These are phyloP conservation scores for Podaxis mareebaensis DNA, from an alignment of 768 basidiomycete species.

Conservation along the genomic window DNA sequence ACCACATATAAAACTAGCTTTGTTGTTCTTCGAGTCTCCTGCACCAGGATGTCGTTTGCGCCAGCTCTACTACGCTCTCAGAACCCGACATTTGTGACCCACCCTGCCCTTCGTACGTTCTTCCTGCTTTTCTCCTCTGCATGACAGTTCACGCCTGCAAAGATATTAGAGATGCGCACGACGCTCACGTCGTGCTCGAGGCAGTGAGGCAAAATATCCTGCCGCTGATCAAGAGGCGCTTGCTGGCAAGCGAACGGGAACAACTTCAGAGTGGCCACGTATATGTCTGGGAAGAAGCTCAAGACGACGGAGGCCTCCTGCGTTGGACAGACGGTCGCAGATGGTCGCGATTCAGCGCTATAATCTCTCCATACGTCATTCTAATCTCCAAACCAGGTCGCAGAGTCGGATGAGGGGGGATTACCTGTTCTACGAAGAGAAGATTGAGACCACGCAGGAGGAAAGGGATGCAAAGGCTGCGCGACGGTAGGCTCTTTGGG, in stretches of 20 bases:
- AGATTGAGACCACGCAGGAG: constrained; percentile 77
- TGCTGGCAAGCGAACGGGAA: constrained; percentile 70
- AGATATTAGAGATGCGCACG: constrained; percentile 81
- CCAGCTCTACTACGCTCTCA: constrained; percentile 18
- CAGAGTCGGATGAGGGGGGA: constrained; percentile 84
- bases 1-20: constrained; percentile 24
- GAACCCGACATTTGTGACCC: constrained; percentile 39
- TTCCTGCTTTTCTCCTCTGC: constrained; percentile 1
- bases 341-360: constrained; percentile 45
- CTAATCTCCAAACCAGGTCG: constrained; percentile 50
- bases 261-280: constrained; percentile 72
- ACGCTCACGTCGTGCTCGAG: constrained; percentile 76
- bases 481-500: constrained; percentile 51
- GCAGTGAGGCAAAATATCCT: constrained; percentile 71
- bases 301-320: constrained; percentile 66
- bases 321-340: constrained; percentile 83
- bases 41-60: constrained; percentile 10
- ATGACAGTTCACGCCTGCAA: constrained; percentile 5
- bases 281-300: constrained; percentile 87
- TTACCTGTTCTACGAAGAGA: constrained; percentile 83
- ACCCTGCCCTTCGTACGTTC: constrained; percentile 48
- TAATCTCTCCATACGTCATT: not conserved
- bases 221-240: constrained; percentile 69
- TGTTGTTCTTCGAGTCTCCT: constrained; percentile 1
- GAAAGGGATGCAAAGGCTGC: constrained; percentile 80